A percentile compares a stretch with the other conserved stretches of the same genome.
Evolutionary conservation across 2,329 filamentous ascomycete species (phyloP).

Genomic region (Cercospora sesami): DNA sequence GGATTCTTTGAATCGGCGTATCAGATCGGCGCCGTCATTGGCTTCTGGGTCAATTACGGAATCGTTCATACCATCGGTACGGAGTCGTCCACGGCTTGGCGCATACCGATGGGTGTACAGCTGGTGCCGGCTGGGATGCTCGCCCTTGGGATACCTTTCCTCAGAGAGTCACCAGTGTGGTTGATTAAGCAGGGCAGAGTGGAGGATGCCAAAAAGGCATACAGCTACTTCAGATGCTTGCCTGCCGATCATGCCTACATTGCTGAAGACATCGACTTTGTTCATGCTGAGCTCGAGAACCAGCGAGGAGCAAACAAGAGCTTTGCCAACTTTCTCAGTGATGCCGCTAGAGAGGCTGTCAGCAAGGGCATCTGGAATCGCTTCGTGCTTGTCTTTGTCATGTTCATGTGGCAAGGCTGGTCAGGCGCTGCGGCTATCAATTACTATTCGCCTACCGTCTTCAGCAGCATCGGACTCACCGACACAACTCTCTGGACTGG

Average conservation of each 20-base stretch:
- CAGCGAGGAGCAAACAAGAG: conserved; percentile 37
- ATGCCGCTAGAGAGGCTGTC: conserved; percentile 35
- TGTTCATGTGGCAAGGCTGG: conserved; percentile 44
- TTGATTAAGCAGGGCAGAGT: conserved; percentile 30
- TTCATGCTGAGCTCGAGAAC: conserved; percentile 37
- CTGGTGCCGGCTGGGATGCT: conserved; percentile 39
- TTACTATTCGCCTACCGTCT: conserved; percentile 42
- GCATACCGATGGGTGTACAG: conserved; percentile 38
- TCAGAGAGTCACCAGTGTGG: conserved; percentile 40
- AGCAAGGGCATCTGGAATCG: conserved; percentile 45
- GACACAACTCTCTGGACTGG: conserved; percentile 42
- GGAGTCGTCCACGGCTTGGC: conserved; percentile 29
- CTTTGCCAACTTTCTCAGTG: conserved; percentile 34
- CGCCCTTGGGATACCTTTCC: conserved; percentile 34
- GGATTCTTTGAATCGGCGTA: conserved; percentile 40
- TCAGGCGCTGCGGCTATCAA: conserved; percentile 42
- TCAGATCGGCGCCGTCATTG: conserved; percentile 39
- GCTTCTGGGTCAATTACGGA: conserved; percentile 43
- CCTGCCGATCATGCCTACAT: conserved; percentile 29
- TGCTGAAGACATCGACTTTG: conserved; percentile 37
- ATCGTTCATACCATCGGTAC: conserved; percentile 35
- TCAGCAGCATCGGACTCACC: conserved; percentile 40
- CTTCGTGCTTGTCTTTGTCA: conserved; percentile 43
- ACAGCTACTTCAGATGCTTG: conserved; percentile 29
- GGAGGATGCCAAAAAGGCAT: conserved; percentile 22